These are phyloP conservation scores for Ceratocystis lukuohia DNA, from an alignment of 2,329 filamentous ascomycete genomes.

Conservation along the genomic window DNA sequence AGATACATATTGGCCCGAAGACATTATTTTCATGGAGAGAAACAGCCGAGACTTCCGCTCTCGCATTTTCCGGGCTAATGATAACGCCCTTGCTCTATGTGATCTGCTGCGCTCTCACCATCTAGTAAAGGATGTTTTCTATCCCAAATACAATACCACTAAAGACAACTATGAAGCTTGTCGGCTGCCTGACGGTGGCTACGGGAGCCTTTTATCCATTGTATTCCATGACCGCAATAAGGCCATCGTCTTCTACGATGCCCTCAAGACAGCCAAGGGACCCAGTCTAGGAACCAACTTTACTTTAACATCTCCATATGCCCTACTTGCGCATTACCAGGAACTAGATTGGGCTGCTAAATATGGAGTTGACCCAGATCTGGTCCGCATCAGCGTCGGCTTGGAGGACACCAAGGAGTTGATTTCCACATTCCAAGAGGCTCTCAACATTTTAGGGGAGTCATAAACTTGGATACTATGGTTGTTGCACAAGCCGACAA, in stretches of 20 bases:
- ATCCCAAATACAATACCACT: conserved; percentile 67
- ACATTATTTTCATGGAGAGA: conserved; percentile 85
- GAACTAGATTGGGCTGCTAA: conserved; percentile 83
- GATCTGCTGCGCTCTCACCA: conserved; percentile 49
- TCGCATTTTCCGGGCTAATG: conserved; percentile 72
- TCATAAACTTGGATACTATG: too few species aligned
- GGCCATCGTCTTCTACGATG: conserved; percentile 73
- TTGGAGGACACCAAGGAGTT: conserved; percentile 64
- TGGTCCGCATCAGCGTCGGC: conserved; percentile 81
- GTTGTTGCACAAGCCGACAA: too few species aligned
- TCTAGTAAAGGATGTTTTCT: conserved; percentile 65
- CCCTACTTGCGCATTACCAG: conserved; percentile 77
- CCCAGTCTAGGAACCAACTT: conserved; percentile 96
- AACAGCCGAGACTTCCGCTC: conserved; percentile 86
- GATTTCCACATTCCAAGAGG: conserved; percentile 48
- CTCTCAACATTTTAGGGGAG: conserved; percentile 42
- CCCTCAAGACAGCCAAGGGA: conserved; percentile 76
- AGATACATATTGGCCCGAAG: conserved; percentile 88
- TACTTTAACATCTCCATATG: conserved; percentile 81
- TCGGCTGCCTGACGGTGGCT: conserved; percentile 60
- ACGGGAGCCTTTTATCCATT: conserved; percentile 78
- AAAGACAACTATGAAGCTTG: conserved; percentile 65
- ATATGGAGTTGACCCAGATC: conserved; percentile 65
- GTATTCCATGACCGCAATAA: conserved; percentile 59
- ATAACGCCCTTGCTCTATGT: conserved; percentile 72